These are phyloP conservation scores for Phialophora expanda DNA, from an alignment of 2,329 filamentous ascomycete genomes.

Conservation along the genomic window DNA sequence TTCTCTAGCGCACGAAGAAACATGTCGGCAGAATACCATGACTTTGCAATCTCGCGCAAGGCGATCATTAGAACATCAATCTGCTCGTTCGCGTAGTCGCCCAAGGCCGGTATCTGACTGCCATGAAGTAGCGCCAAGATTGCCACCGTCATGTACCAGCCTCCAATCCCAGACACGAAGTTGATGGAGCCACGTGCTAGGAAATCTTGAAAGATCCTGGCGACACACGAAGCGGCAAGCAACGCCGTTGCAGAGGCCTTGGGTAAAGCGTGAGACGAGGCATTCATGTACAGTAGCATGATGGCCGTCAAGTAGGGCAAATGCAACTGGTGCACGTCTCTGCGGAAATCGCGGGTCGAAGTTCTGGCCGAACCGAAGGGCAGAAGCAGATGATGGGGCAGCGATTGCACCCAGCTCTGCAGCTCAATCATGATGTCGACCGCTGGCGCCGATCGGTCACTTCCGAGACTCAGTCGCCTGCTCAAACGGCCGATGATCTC, in stretches of 20 bases:
- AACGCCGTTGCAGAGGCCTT: conserved; percentile 47
- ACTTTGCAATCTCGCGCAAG: conserved; percentile 44
- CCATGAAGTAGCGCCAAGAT: conserved; percentile 52
- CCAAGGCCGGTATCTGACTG: conserved; percentile 43
- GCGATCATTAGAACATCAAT: conserved; percentile 45
- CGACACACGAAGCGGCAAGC: conserved; percentile 50
- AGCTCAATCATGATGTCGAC: conserved; percentile 4
- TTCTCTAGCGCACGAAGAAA: conserved; percentile 44
- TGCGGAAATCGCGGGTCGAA: conserved; percentile 43
- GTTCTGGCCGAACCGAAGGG: conserved; percentile 39
- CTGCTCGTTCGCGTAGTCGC: conserved; percentile 44
- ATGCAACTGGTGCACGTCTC: conserved; percentile 52
- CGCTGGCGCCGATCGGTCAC: not conserved
- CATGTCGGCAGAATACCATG: conserved; percentile 50
- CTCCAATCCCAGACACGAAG: conserved; percentile 50
- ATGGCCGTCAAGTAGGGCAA: conserved; percentile 52
- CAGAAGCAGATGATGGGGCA: conserved; percentile 9
- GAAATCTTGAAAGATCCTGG: conserved; percentile 49
- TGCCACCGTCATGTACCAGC: conserved; percentile 52
- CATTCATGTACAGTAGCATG: conserved; percentile 47
- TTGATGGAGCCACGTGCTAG: conserved; percentile 44
- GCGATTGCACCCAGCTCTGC: conserved; percentile 3
- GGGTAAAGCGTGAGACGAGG: conserved; percentile 44
- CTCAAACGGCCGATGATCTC: conserved; percentile 48
- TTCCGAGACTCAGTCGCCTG: conserved; percentile 1